Percentiles rank a stretch among this genome's conserved stretches.
Evolutionary conservation across 306 rosid species (phyloP).

Genomic region (Vicia faba): DNA sequence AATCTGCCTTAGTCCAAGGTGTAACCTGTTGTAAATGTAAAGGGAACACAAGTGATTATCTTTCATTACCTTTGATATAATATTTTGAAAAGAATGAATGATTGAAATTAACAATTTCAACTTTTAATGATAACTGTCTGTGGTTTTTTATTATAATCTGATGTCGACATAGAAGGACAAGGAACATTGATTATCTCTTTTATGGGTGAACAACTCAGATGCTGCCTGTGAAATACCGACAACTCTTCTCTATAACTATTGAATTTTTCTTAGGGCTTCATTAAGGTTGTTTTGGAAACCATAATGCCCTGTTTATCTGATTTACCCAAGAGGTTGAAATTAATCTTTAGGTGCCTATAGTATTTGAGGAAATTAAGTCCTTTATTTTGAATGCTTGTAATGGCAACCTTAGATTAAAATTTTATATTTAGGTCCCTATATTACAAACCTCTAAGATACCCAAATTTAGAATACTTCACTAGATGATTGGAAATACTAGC

Average conservation of each 20-base stretch:
- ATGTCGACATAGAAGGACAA: neutral
- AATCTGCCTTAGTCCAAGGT: neutral
- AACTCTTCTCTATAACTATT: slow-evolving; percentile 4
- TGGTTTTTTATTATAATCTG: neutral
- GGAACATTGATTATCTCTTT: neutral
- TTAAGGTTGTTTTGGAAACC: slow-evolving; percentile 12
- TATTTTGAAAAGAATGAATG: neutral
- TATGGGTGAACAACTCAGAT: neutral
- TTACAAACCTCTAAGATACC: neutral
- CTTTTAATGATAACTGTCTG: neutral
- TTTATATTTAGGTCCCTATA: neutral
- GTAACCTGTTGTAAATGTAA: neutral
- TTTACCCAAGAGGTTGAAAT: neutral
- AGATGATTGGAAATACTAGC: neutral
- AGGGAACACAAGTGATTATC: neutral
- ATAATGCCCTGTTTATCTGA: neutral
- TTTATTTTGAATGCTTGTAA: neutral
- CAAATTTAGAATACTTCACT: neutral
- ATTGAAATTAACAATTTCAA: neutral
- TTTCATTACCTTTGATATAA: neutral
- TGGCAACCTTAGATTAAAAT: neutral
- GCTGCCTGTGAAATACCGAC: neutral
- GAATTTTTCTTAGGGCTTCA: neutral
- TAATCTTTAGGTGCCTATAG: slow-evolving; percentile 6
- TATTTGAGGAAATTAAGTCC: neutral